These are phyloP conservation scores for Tuber brumale DNA, from an alignment of 495 filamentous ascomycete species.

Conservation along the genomic window DNA sequence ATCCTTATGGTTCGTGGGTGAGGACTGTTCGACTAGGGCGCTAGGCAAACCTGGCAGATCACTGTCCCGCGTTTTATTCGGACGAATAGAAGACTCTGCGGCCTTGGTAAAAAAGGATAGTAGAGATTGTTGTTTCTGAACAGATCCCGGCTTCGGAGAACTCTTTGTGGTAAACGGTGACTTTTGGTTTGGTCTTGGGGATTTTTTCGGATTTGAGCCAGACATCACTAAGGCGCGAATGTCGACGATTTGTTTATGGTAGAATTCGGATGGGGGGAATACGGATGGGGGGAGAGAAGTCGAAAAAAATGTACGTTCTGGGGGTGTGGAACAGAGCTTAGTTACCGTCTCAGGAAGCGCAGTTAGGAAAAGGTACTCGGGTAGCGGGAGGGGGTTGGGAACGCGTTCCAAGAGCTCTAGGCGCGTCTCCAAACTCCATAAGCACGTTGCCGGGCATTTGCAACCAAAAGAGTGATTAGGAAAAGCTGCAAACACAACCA, in stretches of 20 bases:
- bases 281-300: too few species aligned
- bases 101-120: constrained; percentile 36
- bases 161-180: not conserved
- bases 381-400: too few species aligned
- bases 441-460: too few species aligned
- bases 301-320: not conserved
- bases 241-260: not conserved
- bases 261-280: not conserved
- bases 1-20: constrained; percentile 14
- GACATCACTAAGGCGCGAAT: not conserved
- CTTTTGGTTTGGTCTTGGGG: not conserved
- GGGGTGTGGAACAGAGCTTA: not conserved
- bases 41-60: constrained; percentile 12
- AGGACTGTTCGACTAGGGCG: constrained; percentile 24
- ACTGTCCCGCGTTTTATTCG: not conserved
- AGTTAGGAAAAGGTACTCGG: too few species aligned
- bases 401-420: too few species aligned
- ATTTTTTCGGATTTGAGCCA: not conserved
- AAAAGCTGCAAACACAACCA: too few species aligned
- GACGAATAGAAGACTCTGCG: not conserved
- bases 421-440: too few species aligned
- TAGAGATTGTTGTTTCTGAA: constrained; percentile 30
- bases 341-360: too few species aligned
- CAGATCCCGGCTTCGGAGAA: constrained; percentile 20
- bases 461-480: too few species aligned